These are phyloP conservation scores for Candida takata DNA, from an alignment of 805 yeast genomes.

Conservation along the genomic window DNA sequence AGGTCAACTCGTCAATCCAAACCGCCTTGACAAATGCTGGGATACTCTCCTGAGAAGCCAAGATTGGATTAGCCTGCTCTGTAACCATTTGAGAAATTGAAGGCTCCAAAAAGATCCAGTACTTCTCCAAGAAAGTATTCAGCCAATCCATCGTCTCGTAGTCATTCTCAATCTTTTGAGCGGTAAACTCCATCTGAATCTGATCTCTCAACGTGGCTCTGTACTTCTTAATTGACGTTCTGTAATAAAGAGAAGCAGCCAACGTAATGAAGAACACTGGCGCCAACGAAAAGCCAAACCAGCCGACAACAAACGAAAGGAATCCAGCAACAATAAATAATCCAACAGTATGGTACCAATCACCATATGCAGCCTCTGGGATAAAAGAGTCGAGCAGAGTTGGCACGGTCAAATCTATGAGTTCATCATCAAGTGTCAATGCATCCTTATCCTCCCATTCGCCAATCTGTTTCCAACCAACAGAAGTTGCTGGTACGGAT, in stretches of 20 bases:
- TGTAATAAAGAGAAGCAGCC: conserved; percentile 59
- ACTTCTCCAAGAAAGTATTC: conserved; percentile 80
- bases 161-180: conserved; percentile 76
- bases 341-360: conserved; percentile 93
- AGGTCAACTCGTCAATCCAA: conserved; percentile 83
- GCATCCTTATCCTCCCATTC: conserved; percentile 71
- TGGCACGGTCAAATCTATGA: conserved; percentile 62
- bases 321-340: conserved; percentile 59
- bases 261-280: conserved; percentile 71
- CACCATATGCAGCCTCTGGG: conserved; percentile 78
- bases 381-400: conserved; percentile 71
- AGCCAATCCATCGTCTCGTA: conserved; percentile 95
- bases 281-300: conserved; percentile 68
- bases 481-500: conserved; percentile 58
- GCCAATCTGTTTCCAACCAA: conserved; percentile 94
- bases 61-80: conserved; percentile 75
- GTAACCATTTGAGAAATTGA: conserved; percentile 78
- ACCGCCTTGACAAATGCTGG: conserved; percentile 81
- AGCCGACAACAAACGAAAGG: conserved; percentile 73
- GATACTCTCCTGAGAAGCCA: conserved; percentile 65
- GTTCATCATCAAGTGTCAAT: conserved; percentile 59
- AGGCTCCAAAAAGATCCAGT: conserved; percentile 91
- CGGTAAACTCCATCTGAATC: conserved; percentile 80
- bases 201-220: conserved; percentile 68
- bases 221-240: conserved; percentile 78